These are phyloP conservation scores for Endoconidiophora polonica DNA, from an alignment of 2,329 filamentous ascomycete genomes.

Conservation along the genomic window DNA sequence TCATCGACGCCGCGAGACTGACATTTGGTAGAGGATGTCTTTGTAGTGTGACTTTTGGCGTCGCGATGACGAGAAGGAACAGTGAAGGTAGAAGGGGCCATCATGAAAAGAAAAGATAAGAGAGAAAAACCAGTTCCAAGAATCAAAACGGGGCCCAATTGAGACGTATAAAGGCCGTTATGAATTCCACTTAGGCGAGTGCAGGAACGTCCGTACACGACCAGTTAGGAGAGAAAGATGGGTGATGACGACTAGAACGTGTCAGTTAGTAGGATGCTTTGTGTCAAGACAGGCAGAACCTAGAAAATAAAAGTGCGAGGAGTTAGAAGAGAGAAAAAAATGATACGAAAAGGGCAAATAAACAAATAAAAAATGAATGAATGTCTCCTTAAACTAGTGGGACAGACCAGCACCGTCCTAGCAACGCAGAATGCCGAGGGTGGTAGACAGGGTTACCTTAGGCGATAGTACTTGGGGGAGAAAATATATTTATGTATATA, in stretches of 20 bases:
- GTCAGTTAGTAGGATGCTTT: background rate
- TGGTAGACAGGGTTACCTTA: background rate
- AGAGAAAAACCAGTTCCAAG: background rate
- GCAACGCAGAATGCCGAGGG: background rate
- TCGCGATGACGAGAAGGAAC: background rate
- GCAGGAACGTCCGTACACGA: no score
- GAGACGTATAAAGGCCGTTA: no score
- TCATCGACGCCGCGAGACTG: background rate
- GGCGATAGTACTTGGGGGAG: background rate
- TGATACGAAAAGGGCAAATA: slow-evolving; percentile 4
- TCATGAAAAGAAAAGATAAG: background rate
- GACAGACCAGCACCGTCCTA: slow-evolving; percentile 4
- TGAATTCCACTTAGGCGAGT: no score
- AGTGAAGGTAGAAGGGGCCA: background rate
- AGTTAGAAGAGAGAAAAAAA: background rate
- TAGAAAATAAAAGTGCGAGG: background rate
- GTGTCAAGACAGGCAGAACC: background rate
- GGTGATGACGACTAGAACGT: background rate
- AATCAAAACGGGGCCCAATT: no score
- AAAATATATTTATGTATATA: background rate
- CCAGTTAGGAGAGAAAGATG: no score
- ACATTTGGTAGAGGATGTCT: slow-evolving; percentile 1
- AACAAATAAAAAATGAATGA: slow-evolving; percentile 1
- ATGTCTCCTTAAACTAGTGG: slow-evolving; percentile 1
- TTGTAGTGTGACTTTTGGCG: background rate